Evolutionary conservation across 257 asterid genomes (phyloP), one percentile per base, ranked within the genome.

Genomic region (Rauvolfia tetraphylla): DNA sequence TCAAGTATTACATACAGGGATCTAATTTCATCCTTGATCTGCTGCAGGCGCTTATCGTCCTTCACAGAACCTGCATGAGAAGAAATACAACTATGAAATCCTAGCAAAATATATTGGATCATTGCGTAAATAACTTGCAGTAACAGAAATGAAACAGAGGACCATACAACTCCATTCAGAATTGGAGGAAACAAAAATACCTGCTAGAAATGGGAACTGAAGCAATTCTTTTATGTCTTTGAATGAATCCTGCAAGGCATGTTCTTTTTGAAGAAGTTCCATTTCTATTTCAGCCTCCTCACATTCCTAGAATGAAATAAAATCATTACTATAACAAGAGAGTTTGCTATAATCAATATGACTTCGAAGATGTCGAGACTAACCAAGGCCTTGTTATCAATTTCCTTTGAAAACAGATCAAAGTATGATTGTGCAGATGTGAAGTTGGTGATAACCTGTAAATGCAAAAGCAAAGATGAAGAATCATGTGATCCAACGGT

Each of bases 201-300:
- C 84, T 61, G 93, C 84, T 75, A 89, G 44, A 72, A 89, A 85
- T 53, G 93, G 94, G 58, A 86, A 77, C 83, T 73, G 91, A 62
- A 76, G 86, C 87, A 83, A 82, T 78, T 89, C 95, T 81, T 85
- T 89, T 82, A 84, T 83, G 74, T 87, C 86, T 58, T 77, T 80
- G 68, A 89, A 83, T 65, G 86, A 83, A 81, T 85, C 89, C 46
- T 82, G 79, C 62, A 34, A 68, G 57, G 85, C 88, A 69, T 44
- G 81, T 86, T 95, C 98, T 75, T 71, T 83, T 77, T 84, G 95
- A 72, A 91, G 86, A 86, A 92, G 91, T 82, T 95, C 98, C 93
- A 92, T 81, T 86, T 95, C 99, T 73, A 91, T 88, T 82, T 95
- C 97, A 76, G 97, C 96, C 86, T 92, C 98, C 87, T 95, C 99